Evolutionary conservation across 768 basidiomycete genomes (phyloP).

Genomic region (Omphalotus guepiniiformis): DNA sequence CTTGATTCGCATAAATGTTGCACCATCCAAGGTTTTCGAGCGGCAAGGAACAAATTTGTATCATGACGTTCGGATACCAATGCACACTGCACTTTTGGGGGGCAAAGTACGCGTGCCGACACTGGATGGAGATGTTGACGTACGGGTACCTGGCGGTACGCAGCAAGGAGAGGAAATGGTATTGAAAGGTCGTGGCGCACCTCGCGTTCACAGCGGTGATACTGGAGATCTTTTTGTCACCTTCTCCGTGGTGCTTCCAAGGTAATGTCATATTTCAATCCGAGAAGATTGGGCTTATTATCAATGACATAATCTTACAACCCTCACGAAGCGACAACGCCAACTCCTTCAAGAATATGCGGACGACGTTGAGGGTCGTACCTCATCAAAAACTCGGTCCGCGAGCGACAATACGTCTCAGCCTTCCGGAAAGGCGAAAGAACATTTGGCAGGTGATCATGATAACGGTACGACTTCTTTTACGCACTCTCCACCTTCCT

Average conservation of each 20-base stretch:
- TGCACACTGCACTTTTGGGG: conserved; percentile 90
- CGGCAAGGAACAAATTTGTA: conserved; percentile 91
- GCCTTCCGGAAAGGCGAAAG: conserved; percentile 16
- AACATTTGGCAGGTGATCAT: conserved; percentile 23
- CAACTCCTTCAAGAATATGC: conserved; percentile 87
- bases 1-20: conserved; percentile 80
- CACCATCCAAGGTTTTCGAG: conserved; percentile 77
- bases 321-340: conserved; percentile 78
- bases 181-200: conserved; percentile 80
- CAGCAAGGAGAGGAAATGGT: conserved; percentile 98
- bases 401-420: too few relatives aligned
- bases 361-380: conserved; percentile 83
- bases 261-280: conserved; percentile 47
- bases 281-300: conserved; percentile 3
- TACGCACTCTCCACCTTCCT: conserved; percentile 49
- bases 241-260: conserved; percentile 84
- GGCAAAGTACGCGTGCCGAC: conserved; percentile 92
- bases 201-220: conserved; percentile 51
- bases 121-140: conserved; percentile 92
- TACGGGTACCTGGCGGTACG: conserved; percentile 87
- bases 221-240: conserved; percentile 87
- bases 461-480: conserved; percentile 79
- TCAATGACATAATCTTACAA: conserved; percentile 40
- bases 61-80: conserved; percentile 84
- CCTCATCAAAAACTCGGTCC: conserved; percentile 13